Conservation (phyloP, 2,329 filamentous ascomycete genomes). For the Venturia pyrina region DNA sequence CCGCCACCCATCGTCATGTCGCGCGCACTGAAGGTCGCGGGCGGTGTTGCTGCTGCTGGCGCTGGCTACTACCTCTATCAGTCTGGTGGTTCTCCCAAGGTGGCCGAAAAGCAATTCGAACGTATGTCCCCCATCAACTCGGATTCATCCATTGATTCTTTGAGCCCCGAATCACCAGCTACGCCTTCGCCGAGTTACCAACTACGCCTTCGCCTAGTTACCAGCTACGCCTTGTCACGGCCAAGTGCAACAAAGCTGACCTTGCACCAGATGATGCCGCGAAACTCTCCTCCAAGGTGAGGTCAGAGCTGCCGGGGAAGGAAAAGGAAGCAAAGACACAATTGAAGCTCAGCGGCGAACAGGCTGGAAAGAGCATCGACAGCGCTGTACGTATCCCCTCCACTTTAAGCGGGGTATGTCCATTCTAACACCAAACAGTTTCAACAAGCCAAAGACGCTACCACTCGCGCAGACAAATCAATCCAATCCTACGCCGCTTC, state of each 20-base stretch:
- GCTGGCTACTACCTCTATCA: constrained; percentile 86
- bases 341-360: constrained; percentile 39
- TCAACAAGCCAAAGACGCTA: constrained; percentile 35
- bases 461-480: constrained; percentile 54
- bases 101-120: constrained; percentile 78
- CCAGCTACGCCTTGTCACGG: too few species aligned
- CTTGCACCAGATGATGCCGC: constrained; percentile 60
- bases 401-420: background rate
- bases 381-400: constrained; percentile 44
- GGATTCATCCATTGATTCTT: too few species aligned
- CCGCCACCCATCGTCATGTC: constrained; percentile 15
- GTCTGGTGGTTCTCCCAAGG: constrained; percentile 70
- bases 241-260: background rate
- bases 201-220: too few species aligned
- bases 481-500: constrained; percentile 41
- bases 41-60: constrained; percentile 54
- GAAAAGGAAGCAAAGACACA: constrained; percentile 55
- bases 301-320: constrained; percentile 46
- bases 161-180: too few species aligned
- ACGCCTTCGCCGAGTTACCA: too few species aligned
- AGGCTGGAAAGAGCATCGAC: constrained; percentile 42
- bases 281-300: constrained; percentile 55
- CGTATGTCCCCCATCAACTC: constrained; percentile 41
- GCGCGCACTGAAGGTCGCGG: constrained; percentile 38
- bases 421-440: constrained; percentile 19